Base-by-base conservation (phyloP, 1,284 basidiomycete genomes). In the Ganoderma sinense region DNA sequence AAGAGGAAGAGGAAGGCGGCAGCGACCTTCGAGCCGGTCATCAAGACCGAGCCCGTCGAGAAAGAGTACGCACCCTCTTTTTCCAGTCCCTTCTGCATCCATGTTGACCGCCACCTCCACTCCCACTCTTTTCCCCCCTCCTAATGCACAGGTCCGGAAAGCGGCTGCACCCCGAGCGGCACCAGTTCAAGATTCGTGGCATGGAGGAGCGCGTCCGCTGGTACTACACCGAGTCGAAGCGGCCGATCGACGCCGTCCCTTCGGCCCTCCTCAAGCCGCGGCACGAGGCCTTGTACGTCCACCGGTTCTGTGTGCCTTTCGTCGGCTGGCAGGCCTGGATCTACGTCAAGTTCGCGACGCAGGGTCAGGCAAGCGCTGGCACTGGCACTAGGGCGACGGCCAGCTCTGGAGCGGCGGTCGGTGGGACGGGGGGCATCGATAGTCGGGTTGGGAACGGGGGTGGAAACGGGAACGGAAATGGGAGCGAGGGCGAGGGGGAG, bases 151-250 rank as follows among this genome's bases (percentile, higher is more conserved):
- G 29, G 20, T 33, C 18, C 31, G 39, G 60, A 29, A 58, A 39
- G 36, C 40, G 20, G 7, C 33, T 71, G 26, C 39, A 48, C 43
- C 64, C 67, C 33, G 11, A 53, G 33, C 62, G 62, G 20, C 41
- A 55, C n/a, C 33, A 29, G 48, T 45, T 43, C 70, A 71, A 69
- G 70, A 71, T 71, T 58, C 70, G 70, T 18, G 29, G 41, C 33
- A 39, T 40, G 11, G 23, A 39, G 11, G 31, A 60, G 39, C 39
- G 20, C 62, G 61, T 65, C 33, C 41, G 40, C 62, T 71, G 65
- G 65, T 71, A 69, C 62, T 39, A 59, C 61, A 65, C 61, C 26
- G 23, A 36, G 62, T 62, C 65, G 36, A 23, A 14, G 18, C 13
- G 18, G 23, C 40, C 62, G 59, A 51, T 69, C 51, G n/a, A 23